Evolutionary conservation across 2,329 filamentous ascomycete genomes (phyloP).

Genomic region (Cordyceps farinosa): DNA sequence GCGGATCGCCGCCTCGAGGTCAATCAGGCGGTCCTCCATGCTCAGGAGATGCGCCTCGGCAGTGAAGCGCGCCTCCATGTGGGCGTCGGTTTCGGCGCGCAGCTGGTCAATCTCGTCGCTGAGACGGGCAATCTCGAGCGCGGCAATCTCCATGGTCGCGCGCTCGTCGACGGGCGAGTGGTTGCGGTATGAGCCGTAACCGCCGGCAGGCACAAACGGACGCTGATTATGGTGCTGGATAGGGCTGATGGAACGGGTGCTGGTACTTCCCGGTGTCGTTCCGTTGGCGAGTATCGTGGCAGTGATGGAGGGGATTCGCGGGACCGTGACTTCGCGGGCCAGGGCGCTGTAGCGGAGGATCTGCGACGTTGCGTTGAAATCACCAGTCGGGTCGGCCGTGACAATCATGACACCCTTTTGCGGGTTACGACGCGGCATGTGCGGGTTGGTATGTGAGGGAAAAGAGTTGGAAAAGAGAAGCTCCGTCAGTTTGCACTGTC

Average conservation of each 20-base stretch:
- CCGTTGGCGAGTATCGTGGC: slow-evolving; percentile 58
- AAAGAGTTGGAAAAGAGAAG: slow-evolving; percentile 86
- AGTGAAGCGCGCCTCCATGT: slow-evolving; percentile 65
- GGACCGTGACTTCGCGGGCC: slow-evolving; percentile 87
- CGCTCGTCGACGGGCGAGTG: slow-evolving; percentile 47
- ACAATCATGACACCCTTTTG: slow-evolving; percentile 96
- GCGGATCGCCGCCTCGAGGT: slow-evolving; percentile 77
- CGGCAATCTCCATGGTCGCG: slow-evolving; percentile 77
- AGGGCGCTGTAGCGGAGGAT: slow-evolving; percentile 93
- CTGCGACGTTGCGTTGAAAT: slow-evolving; percentile 95
- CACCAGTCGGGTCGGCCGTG: slow-evolving; percentile 85
- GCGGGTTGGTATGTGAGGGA: slow-evolving; percentile 51
- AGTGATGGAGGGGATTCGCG: slow-evolving; percentile 78
- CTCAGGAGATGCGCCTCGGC: slow-evolving; percentile 70
- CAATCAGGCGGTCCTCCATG: slow-evolving; percentile 61
- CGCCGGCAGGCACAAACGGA: slow-evolving; percentile 40
- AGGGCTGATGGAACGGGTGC: slow-evolving; percentile 28
- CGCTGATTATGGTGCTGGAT: slow-evolving; percentile 33
- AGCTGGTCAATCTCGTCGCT: slow-evolving; percentile 69
- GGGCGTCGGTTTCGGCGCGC: slow-evolving; percentile 63
- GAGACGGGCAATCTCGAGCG: slow-evolving; percentile 77
- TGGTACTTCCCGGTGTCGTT: slow-evolving; percentile 23
- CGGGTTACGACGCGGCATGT: slow-evolving; percentile 55
- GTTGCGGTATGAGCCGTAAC: slow-evolving; percentile 33
- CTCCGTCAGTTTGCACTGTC: slow-evolving; percentile 82